A percentile compares a stretch with the other conserved stretches of the same genome.
Evolutionary conservation across 495 filamentous ascomycete genomes (phyloP).

Genomic region (Poronia punctata): DNA sequence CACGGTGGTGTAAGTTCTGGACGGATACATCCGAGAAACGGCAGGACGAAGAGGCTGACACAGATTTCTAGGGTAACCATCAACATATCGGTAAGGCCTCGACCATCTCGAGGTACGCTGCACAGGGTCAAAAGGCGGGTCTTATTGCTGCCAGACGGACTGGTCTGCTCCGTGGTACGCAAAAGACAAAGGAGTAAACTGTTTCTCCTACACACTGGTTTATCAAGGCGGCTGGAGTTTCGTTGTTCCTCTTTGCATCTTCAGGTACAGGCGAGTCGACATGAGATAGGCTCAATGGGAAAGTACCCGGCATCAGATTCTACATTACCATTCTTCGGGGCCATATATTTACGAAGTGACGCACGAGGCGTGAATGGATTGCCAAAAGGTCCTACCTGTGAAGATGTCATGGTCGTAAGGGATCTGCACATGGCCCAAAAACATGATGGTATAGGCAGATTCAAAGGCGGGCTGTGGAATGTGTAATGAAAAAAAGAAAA

Average conservation of each 20-base stretch:
- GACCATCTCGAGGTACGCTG: conserved; percentile 95
- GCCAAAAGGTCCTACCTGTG: conserved; percentile 1
- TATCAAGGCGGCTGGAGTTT: conserved; percentile 48
- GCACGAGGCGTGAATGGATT: conserved; percentile 11
- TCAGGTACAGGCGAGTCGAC: conserved; percentile 42
- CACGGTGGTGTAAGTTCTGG: conserved; percentile 66
- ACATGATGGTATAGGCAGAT: conserved; percentile 23
- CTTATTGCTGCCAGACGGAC: conserved; percentile 98
- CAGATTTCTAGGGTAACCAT: conserved; percentile 78
- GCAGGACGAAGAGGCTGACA: conserved; percentile 25
- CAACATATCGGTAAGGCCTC: conserved; percentile 99
- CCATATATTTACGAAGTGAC: conserved; percentile 5
- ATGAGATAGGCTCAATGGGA: conserved; percentile 33
- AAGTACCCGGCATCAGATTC: conserved; percentile 29
- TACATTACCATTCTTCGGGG: conserved; percentile 14
- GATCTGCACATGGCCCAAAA: conserved; percentile 7
- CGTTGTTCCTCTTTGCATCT: conserved; percentile 51
- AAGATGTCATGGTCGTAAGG: conserved; percentile 5
- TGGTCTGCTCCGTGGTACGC: conserved; percentile 97
- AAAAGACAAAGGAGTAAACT: conserved; percentile 94
- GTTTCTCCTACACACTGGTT: conserved; percentile 39
- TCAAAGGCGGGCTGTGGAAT: no score
- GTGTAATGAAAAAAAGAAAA: no score
- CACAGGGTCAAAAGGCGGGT: conserved; percentile 99
- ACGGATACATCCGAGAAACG: background rate